phyloP scores from a whole-genome alignment of 179 eudicot genomes.

The Nepenthes alata region DNA sequence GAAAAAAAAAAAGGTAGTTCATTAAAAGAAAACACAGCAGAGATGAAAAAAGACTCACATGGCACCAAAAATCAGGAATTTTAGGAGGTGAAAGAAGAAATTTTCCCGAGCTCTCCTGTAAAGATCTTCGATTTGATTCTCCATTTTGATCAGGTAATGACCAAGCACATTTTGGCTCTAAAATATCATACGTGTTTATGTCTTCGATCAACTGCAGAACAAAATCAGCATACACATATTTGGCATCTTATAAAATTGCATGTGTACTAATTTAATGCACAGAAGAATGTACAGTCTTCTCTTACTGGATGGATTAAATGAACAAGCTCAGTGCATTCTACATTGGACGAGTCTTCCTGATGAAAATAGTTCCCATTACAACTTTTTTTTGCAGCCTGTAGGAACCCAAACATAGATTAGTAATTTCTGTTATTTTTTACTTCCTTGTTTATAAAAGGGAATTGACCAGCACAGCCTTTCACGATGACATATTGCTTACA shows the following conservation, averaged over 20 bases:
- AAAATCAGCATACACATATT: not conserved
- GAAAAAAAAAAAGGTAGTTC: not conserved
- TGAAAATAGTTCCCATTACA: constrained; percentile 6
- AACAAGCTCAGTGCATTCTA: constrained; percentile 3
- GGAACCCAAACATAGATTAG: too few relatives aligned
- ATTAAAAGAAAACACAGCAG: not conserved
- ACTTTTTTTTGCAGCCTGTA: constrained; percentile 4
- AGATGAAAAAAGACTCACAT: not conserved
- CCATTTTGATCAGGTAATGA: constrained; percentile 1
- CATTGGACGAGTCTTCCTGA: constrained; percentile 2
- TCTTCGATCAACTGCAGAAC: constrained; percentile 2
- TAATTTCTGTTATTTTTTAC: too few relatives aligned
- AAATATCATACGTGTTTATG: not conserved
- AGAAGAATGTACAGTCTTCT: not conserved
- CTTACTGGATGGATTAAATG: constrained; percentile 5
- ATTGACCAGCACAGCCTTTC: too few relatives aligned
- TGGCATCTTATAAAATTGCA: not conserved
- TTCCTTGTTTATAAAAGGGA: too few relatives aligned
- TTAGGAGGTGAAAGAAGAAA: not conserved
- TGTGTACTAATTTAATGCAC: not conserved
- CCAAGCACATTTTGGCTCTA: constrained; percentile 8
- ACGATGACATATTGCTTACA: too few relatives aligned
- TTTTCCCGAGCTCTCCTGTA: not conserved
- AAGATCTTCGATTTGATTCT: constrained; percentile 4
- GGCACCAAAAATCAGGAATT: constrained; percentile 10